phyloP scores from a whole-genome alignment of 2,329 filamentous ascomycete species.

The Fusarium tanahbumbuense region DNA sequence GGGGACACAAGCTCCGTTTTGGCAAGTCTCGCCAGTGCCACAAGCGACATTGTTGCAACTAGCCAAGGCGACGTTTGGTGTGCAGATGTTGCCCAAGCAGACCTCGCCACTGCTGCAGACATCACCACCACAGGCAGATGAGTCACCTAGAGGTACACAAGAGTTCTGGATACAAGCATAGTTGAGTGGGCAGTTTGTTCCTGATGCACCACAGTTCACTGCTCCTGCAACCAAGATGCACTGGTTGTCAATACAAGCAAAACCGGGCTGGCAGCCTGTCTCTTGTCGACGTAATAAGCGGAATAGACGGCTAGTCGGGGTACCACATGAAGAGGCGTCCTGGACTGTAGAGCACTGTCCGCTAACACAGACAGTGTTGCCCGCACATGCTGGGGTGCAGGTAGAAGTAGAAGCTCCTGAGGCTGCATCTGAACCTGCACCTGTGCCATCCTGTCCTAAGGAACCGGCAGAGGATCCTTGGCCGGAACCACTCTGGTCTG shows the following conservation, averaged over 20 bases:
- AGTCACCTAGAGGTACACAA: constrained; percentile 23
- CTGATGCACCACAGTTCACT: constrained; percentile 11
- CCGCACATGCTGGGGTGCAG: constrained; percentile 15
- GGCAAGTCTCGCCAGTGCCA: constrained; percentile 14
- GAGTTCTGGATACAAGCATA: constrained; percentile 26
- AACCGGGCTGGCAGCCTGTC: constrained; percentile 3
- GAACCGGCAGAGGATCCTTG: neutral
- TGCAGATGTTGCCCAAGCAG: constrained; percentile 33
- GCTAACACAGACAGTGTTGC: constrained; percentile 16
- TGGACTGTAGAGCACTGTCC: constrained; percentile 11
- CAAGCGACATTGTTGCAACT: constrained; percentile 12
- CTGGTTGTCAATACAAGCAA: constrained; percentile 24
- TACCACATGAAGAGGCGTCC: constrained; percentile 13
- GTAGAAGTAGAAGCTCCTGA: neutral
- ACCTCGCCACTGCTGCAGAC: constrained; percentile 15
- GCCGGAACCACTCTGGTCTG: neutral
- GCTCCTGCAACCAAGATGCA: constrained; percentile 14
- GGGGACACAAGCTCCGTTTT: constrained; percentile 15
- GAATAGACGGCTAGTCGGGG: neutral
- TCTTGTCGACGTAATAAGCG: constrained; percentile 20
- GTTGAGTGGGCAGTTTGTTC: constrained; percentile 18
- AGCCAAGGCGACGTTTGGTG: neutral
- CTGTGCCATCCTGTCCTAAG: neutral
- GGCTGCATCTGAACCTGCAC: neutral
- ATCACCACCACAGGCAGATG: constrained; percentile 8